Conservation (phyloP, 371 early-diverging fungal genomes). For the Circinella minor region DNA sequence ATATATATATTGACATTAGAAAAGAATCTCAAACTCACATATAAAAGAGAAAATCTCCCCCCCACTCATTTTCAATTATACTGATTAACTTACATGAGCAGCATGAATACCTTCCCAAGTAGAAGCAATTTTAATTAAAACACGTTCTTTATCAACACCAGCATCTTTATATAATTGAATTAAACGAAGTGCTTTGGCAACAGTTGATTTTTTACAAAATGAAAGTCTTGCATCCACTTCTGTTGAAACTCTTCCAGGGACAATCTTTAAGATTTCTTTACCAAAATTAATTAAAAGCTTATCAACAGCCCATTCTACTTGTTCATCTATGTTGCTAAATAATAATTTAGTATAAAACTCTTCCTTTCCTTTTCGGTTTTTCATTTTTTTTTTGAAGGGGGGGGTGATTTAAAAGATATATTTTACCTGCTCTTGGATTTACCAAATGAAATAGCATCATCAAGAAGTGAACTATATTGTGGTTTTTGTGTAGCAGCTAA, state of each 20-base stretch:
- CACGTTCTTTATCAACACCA: constrained; percentile 86
- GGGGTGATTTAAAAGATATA: no score
- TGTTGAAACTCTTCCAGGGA: constrained; percentile 98
- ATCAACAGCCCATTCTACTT: constrained; percentile 88
- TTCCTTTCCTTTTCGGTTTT: no score
- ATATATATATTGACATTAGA: no score
- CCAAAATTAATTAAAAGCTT: constrained; percentile 98
- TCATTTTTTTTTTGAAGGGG: no score
- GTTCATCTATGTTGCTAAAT: constrained; percentile 63
- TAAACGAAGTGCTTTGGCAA: constrained; percentile 89
- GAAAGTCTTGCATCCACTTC: constrained; percentile 98
- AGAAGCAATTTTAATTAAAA: constrained; percentile 98
- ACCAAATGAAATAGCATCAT: constrained; percentile 89
- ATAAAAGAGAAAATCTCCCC: no score
- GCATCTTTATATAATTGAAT: constrained; percentile 90
- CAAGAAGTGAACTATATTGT: constrained; percentile 87
- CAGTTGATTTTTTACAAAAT: constrained; percentile 91
- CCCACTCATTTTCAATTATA: no score
- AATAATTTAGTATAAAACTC: no score
- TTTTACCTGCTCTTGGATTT: constrained; percentile 61
- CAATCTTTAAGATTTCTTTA: constrained; percentile 92
- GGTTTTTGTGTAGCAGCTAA: constrained; percentile 92
- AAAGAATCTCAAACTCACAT: no score
- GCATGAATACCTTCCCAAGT: constrained; percentile 99
- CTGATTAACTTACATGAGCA: constrained; percentile 64